A percentile compares a stretch with the other conserved stretches of the same genome.
Conservation (phyloP, 1,284 basidiomycete species). For the Fomitopsis palustris region DNA sequence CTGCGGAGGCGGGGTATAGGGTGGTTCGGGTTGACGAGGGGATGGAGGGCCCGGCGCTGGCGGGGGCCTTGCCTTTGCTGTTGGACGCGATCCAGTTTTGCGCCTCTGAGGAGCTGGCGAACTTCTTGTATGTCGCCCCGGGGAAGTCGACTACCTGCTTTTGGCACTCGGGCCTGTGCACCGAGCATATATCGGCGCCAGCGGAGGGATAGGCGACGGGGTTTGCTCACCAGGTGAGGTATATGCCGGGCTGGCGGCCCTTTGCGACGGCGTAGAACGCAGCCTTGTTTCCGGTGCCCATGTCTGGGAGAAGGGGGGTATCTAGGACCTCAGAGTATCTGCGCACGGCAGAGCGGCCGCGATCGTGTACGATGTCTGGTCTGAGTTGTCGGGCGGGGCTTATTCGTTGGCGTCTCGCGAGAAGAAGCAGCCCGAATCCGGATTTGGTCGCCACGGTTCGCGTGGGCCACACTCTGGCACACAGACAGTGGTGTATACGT, state of each 20-base stretch:
- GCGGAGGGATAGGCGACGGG: not conserved
- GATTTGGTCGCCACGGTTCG: not conserved
- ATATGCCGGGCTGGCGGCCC: constrained; percentile 23
- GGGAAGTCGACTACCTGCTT: constrained; percentile 54
- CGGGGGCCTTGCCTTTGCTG: not conserved
- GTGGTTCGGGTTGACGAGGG: not conserved
- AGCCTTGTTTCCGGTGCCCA: constrained; percentile 17
- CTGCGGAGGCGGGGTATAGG: not conserved
- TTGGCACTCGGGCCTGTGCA: constrained; percentile 54
- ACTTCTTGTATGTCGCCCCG: constrained; percentile 62
- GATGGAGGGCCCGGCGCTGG: not conserved
- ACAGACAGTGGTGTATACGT: not conserved
- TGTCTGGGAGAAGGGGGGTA: not conserved
- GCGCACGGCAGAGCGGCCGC: not conserved
- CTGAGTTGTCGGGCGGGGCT: not conserved
- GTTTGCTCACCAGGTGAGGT: constrained; percentile 22
- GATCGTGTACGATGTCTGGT: not conserved
- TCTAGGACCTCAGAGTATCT: not conserved
- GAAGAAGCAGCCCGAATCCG: not conserved
- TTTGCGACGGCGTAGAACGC: constrained; percentile 28
- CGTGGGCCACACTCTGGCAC: not conserved
- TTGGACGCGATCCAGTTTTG: constrained; percentile 25
- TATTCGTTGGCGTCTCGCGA: not conserved
- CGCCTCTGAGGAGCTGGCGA: constrained; percentile 50
- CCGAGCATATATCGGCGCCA: not conserved